Base-by-base conservation (phyloP, 2,329 filamentous ascomycete species). In the Teratosphaeria gauchensis region DNA sequence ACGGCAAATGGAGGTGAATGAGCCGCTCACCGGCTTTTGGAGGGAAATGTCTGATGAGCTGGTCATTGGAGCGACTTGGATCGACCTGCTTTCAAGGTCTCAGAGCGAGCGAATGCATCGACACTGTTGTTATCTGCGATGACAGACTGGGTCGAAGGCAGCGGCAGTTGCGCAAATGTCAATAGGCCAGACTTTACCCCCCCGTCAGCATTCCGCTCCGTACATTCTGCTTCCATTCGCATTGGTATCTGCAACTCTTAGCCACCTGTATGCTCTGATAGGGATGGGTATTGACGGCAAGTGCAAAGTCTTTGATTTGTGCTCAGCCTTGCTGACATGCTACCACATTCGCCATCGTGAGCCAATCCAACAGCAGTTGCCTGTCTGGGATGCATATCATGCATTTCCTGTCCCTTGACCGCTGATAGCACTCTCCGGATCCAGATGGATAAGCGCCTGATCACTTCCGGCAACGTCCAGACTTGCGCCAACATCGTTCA, bases 381-480 rank as follows among this genome's bases (percentile, higher is more conserved):
- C 42, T 42, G 35, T 16, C n/a, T 42, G 35, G n/a, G 5, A 16
- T 42, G 1, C 35, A 16, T 42, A n/a, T 42, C 35, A 42, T 42
- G 35, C 35, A 42, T 42, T 42, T 16, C 7, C 35, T 42, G 12
- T 4, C n/a, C 35, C 11, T 42, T 12, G 35, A 42, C 14, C 35
- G 35, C 35, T 42, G 35, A 42, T 19, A 48, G n/a, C 42, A 19
- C 4, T 19, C 16, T n/a, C 9, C 16, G 42, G 11, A 21, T 9
- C 56, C 19, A 56, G 6, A 16, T 56, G 48, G 24, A 59, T 46
- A 8, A 53, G 54, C 28, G 54, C 55, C 32, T 57, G 53, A 54
- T 61, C 64, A 46, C 58, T 53, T 30, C 58, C 56, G 11, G 55
- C 58, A 12, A 59, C 61, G 12, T 65, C 59, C 48, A 65, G 53